Conservation (phyloP, 345 rosid species). For the Corchorus capsularis region DNA sequence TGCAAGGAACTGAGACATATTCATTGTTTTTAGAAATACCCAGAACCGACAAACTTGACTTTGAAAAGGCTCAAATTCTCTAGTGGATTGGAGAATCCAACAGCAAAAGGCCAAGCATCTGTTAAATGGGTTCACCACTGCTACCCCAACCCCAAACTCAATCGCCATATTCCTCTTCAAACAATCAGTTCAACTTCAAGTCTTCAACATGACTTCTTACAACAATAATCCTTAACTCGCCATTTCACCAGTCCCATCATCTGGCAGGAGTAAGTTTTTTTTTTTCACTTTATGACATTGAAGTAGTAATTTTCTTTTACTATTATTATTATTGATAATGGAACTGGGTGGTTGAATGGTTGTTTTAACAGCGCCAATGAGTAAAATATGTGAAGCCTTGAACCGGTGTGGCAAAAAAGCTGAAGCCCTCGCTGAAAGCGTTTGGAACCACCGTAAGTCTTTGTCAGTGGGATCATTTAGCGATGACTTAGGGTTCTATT, state of each 20-base stretch:
- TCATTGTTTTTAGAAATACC: slow-evolving; percentile 14
- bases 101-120: not conserved
- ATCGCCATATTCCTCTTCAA: not conserved
- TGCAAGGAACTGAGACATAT: not conserved
- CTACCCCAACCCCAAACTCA: not conserved
- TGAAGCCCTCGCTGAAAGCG: slow-evolving; percentile 50
- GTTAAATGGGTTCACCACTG: not conserved
- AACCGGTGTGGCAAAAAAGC: slow-evolving; percentile 70
- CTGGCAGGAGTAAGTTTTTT: slow-evolving; percentile 38
- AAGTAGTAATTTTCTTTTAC: not conserved
- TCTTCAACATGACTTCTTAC: slow-evolving; percentile 23
- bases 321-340: not conserved
- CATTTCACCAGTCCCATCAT: slow-evolving; percentile 32
- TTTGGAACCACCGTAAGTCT: slow-evolving; percentile 61
- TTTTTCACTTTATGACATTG: not conserved
- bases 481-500: not conserved
- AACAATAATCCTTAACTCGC: slow-evolving; percentile 48
- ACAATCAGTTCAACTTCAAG: slow-evolving; percentile 14
- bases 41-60: slow-evolving; percentile 5
- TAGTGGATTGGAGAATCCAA: slow-evolving; percentile 20
- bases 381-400: slow-evolving; percentile 46
- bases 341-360: not conserved
- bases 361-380: slow-evolving; percentile 51
- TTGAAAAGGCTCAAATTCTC: slow-evolving; percentile 5
- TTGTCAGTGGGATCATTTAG: not conserved